Percentiles rank a stretch among this genome's conserved stretches.
Conservation (phyloP, 2,329 filamentous ascomycete genomes). For the Juglanconis sp. region DNA sequence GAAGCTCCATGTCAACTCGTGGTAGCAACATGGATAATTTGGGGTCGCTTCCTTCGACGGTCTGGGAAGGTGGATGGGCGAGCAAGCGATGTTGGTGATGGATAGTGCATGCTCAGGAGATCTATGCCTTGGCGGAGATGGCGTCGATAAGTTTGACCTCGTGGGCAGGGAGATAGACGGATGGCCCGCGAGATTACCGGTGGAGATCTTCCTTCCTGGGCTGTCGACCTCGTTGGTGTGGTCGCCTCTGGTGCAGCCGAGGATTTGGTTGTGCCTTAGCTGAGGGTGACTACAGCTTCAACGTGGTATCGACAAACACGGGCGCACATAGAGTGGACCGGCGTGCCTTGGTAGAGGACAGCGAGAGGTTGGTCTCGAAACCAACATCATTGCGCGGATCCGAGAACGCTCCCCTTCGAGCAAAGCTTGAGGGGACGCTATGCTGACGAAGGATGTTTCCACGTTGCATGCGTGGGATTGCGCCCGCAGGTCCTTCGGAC, state of each 20-base stretch:
- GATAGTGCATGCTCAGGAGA: not conserved
- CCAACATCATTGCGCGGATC: not conserved
- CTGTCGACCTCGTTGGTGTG: not conserved
- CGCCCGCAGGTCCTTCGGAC: not conserved
- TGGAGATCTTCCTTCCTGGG: not conserved
- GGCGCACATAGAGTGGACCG: not conserved
- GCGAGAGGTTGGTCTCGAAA: not conserved
- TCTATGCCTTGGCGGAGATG: not conserved
- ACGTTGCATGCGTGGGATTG: not conserved
- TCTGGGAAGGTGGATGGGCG: not conserved
- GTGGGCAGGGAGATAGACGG: not conserved
- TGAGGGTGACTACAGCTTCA: not conserved
- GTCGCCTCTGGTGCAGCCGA: not conserved
- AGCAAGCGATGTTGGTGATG: not conserved
- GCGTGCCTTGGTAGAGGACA: not conserved
- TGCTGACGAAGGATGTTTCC: not conserved
- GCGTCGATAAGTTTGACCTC: not conserved
- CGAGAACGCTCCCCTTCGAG: not conserved
- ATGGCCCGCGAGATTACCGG: not conserved
- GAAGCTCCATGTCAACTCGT: not conserved
- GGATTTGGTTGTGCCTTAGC: not conserved
- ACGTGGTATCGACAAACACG: not conserved
- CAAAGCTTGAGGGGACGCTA: not conserved
- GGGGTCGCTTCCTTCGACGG: not conserved
- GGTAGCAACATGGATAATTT: not conserved